These are phyloP conservation scores for Debaryomyces sp. DNA, from an alignment of 1,139 yeast species.

Conservation along the genomic window DNA sequence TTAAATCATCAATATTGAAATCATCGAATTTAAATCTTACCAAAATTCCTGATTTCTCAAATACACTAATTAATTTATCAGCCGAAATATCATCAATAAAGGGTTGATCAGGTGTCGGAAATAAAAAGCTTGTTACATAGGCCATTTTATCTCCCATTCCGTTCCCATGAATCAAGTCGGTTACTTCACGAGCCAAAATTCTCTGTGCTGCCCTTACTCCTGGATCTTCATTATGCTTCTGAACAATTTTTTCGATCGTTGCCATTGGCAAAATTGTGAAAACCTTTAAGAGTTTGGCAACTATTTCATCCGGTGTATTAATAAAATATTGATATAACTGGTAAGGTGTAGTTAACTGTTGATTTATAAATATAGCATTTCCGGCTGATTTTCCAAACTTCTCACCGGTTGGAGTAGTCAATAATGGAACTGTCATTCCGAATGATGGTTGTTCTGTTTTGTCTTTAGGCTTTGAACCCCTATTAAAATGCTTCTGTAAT, in stretches of 20 bases:
- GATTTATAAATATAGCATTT: conserved; percentile 88
- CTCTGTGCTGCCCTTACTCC: conserved; percentile 72
- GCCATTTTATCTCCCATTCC: conserved; percentile 73
- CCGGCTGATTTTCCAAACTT: conserved; percentile 98
- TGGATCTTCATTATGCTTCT: conserved; percentile 61
- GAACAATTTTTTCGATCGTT: conserved; percentile 54
- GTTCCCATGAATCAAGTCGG: conserved; percentile 83
- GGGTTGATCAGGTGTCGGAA: conserved; percentile 59
- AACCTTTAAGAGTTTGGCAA: conserved; percentile 65
- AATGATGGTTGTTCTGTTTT: conserved; percentile 38
- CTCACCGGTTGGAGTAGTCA: conserved; percentile 88
- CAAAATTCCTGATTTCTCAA: conserved; percentile 64
- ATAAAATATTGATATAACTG: conserved; percentile 86
- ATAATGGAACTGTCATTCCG: conserved; percentile 88
- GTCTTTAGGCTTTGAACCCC: conserved; percentile 15
- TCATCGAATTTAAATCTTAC: conserved; percentile 37
- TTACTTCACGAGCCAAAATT: conserved; percentile 78
- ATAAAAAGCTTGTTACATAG: conserved; percentile 63
- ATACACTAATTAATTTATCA: conserved; percentile 57
- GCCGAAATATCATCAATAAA: conserved; percentile 51
- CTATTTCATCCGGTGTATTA: conserved; percentile 78
- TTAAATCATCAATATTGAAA: conserved; percentile 37
- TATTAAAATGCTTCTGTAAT: conserved; percentile 33
- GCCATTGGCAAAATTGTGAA: conserved; percentile 76
- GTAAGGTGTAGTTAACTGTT: conserved; percentile 71